Conservation (phyloP, 129 eudicot species). For the Gnaphalium uliginosum region DNA sequence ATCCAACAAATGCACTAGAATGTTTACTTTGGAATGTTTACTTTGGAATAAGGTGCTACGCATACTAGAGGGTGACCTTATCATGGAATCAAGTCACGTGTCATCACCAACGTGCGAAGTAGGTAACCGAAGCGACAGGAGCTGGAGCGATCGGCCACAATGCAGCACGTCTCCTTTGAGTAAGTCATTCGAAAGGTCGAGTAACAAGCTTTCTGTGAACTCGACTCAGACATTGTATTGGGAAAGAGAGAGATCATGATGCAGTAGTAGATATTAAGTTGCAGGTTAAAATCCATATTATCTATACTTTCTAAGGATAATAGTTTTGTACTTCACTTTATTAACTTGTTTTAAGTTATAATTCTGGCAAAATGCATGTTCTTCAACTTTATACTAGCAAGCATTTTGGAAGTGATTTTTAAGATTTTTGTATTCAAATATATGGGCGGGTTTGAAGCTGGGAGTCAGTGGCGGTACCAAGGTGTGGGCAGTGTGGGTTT, state of each 20-base stretch:
- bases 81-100: slow-evolving; percentile 60
- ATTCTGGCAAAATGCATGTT: background rate
- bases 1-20: background rate
- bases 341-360: slow-evolving; percentile 1
- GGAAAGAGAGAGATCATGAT: slow-evolving; percentile 19
- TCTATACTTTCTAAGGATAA: background rate
- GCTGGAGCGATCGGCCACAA: slow-evolving; percentile 40
- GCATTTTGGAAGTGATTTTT: background rate
- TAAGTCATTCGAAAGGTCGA: slow-evolving; percentile 41
- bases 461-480: too few relatives aligned
- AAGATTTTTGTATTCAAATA: background rate
- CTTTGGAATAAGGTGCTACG: slow-evolving; percentile 62
- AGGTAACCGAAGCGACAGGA: slow-evolving; percentile 59
- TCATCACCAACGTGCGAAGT: slow-evolving; percentile 59
- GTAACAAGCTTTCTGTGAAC: slow-evolving; percentile 38
- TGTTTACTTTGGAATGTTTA: too few relatives aligned
- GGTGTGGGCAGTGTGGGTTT: too few relatives aligned
- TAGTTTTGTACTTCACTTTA: background rate
- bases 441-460: too few relatives aligned
- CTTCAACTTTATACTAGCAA: background rate
- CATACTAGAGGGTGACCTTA: slow-evolving; percentile 76
- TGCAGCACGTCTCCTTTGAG: slow-evolving; percentile 26
- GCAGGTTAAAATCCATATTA: background rate
- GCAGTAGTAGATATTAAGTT: slow-evolving; percentile 11
- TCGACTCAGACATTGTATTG: slow-evolving; percentile 32